phyloP scores from a whole-genome alignment of 257 asterid genomes.

The Gardenia jasminoides region DNA sequence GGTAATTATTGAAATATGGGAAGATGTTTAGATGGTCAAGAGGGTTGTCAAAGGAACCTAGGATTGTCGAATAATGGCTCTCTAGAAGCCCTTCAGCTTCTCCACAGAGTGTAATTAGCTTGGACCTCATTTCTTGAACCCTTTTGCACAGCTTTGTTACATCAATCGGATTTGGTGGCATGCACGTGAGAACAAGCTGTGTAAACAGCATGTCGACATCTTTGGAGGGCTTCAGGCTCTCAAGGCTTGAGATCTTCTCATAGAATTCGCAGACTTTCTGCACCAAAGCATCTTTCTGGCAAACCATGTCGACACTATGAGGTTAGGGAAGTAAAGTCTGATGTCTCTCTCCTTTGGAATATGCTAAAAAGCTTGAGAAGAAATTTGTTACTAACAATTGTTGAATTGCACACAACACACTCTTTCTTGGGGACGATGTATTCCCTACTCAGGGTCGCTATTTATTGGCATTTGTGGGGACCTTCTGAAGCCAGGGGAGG shows the following conservation, averaged over 20 bases:
- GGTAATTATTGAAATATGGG: conserved; percentile 74
- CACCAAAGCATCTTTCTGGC: conserved; percentile 70
- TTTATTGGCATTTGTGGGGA: conserved; percentile 53
- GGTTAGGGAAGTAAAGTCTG: conserved; percentile 1
- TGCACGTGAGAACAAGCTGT: conserved; percentile 64
- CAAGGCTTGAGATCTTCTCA: conserved; percentile 54
- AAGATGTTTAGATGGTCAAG: conserved; percentile 57
- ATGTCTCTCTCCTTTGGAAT: not conserved
- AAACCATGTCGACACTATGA: conserved; percentile 64
- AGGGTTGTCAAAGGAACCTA: conserved; percentile 49
- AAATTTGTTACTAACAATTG: too few relatives aligned
- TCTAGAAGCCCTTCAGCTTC: conserved; percentile 77
- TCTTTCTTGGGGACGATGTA: conserved; percentile 17
- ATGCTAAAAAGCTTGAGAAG: not conserved
- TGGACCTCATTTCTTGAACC: conserved; percentile 54
- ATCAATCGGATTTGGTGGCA: conserved; percentile 79
- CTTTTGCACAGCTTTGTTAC: conserved; percentile 57
- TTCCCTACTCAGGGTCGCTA: conserved; percentile 27
- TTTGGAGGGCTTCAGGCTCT: conserved; percentile 59
- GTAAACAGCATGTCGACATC: conserved; percentile 71
- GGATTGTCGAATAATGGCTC: conserved; percentile 53
- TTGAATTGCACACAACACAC: not conserved
- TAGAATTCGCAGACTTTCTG: conserved; percentile 52
- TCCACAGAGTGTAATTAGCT: conserved; percentile 67
- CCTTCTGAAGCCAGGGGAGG: conserved; percentile 8